Base-by-base conservation (phyloP, 2,329 filamentous ascomycete genomes). In the Elsinoe batatas region DNA sequence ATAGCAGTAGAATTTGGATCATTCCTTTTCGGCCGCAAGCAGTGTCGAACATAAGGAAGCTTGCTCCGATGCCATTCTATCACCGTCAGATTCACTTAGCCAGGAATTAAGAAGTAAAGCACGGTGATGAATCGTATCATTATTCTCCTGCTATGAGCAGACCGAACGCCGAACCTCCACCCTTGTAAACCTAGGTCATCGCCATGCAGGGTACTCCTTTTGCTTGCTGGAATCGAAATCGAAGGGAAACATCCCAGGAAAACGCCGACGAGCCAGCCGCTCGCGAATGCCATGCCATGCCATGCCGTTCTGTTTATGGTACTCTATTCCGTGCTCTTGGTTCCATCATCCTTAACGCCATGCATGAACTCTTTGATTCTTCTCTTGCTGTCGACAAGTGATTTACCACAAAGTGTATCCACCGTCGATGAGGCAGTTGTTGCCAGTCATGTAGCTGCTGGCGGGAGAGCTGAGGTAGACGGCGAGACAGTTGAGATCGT, bases 401-500 rank as follows among this genome's bases (percentile, higher is more conserved):
- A 10, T 38, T 26, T 66, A 71, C 69, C 68, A 82, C 64, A 81
- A 77, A 43, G 80, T 82, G 74, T 85, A 85, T 49, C 83, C 83
- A 64, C 83, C 84, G 64, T 88, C 84, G 59, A 86, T 85, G 66
- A 83, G 72, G 70, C 84, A 78, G 74, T 89, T 86, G 67, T 79
- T 78, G 53, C 87, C 87, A 35, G 87, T 91, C 84, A 90, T 87
- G 75, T 87, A 91, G 62, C 75, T 74, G 38, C 81, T 85, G 7
- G 85, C 79, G 65, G 89, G 85, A 5, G 82, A 85, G 20, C 84
- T 84, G 26, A 91, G 77, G 76, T 86, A 88, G 62, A 90, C 81
- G 61, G 84, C 86, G 37, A 88, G 78, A 57, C 84, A 85, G 72
- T 90, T 90, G 61, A 91, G 78, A 69, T 90, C 87, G 62, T 88